Conservation (phyloP, 805 yeast species). For the Deakozyma indianensis region DNA sequence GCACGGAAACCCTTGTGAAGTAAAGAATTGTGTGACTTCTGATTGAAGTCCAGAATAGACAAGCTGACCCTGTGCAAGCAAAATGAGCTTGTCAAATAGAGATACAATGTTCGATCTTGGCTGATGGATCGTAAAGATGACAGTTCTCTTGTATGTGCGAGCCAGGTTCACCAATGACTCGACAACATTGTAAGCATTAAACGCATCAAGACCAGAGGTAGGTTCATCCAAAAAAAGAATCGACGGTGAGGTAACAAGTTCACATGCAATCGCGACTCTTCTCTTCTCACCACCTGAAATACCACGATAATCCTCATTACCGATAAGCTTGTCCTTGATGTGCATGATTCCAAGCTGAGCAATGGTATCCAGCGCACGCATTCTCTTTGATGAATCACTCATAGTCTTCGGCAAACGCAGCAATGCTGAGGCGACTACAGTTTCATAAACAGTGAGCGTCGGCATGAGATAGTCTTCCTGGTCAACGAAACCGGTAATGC, state of each 20-base stretch:
- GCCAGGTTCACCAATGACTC: constrained; percentile 75
- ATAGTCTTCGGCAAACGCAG: constrained; percentile 71
- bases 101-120: constrained; percentile 94
- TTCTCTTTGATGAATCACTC: constrained; percentile 57
- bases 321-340: constrained; percentile 75
- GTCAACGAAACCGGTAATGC: constrained; percentile 84
- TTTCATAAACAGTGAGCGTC: constrained; percentile 89
- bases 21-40: constrained; percentile 62
- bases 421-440: constrained; percentile 83
- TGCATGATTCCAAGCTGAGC: constrained; percentile 70
- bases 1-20: constrained; percentile 60
- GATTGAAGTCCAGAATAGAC: constrained; percentile 80
- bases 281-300: constrained; percentile 89
- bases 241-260: constrained; percentile 77
- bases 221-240: constrained; percentile 81
- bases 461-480: constrained; percentile 88
- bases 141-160: constrained; percentile 67
- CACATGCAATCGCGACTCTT: constrained; percentile 88
- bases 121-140: constrained; percentile 89
- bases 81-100: constrained; percentile 65
- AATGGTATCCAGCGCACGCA: constrained; percentile 73
- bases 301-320: constrained; percentile 81
- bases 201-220: constrained; percentile 90
- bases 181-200: constrained; percentile 81
- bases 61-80: constrained; percentile 73